A percentile compares a stretch with the other conserved stretches of the same genome.
phyloP scores from a whole-genome alignment of 164 flowering plant genomes.

The Tinospora cordifolia region DNA sequence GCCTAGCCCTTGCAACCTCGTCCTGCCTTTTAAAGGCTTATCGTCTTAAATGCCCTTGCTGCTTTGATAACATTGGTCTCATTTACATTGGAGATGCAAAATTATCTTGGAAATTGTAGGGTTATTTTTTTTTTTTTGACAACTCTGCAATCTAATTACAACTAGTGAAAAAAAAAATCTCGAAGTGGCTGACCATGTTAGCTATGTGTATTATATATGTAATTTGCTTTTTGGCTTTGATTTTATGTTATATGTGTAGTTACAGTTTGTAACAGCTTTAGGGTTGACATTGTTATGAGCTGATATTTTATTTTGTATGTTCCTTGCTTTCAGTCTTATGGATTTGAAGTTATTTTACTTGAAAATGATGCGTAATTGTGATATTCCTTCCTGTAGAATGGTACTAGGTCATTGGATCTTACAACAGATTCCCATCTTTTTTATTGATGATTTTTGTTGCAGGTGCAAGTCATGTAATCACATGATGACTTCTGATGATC shows the following conservation, averaged over 20 bases:
- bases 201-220: background rate
- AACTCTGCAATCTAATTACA: background rate
- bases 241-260: background rate
- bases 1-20: too few relatives aligned
- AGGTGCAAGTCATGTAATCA: conserved; percentile 74
- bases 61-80: too few relatives aligned
- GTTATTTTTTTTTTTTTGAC: background rate
- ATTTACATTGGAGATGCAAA: background rate
- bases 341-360: background rate
- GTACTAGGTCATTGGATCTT: background rate
- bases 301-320: background rate
- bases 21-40: too few relatives aligned
- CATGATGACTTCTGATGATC: conserved; percentile 47
- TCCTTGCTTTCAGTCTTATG: background rate
- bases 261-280: background rate
- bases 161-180: background rate
- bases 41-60: too few relatives aligned
- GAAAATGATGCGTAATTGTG: background rate
- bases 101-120: background rate
- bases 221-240: background rate
- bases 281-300: background rate
- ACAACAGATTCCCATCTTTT: background rate
- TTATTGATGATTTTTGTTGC: conserved; percentile 1
- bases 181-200: conserved; percentile 8
- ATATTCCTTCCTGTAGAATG: background rate